Conservation (phyloP, 1,284 basidiomycete genomes). For the Trichosporon sp. region DNA sequence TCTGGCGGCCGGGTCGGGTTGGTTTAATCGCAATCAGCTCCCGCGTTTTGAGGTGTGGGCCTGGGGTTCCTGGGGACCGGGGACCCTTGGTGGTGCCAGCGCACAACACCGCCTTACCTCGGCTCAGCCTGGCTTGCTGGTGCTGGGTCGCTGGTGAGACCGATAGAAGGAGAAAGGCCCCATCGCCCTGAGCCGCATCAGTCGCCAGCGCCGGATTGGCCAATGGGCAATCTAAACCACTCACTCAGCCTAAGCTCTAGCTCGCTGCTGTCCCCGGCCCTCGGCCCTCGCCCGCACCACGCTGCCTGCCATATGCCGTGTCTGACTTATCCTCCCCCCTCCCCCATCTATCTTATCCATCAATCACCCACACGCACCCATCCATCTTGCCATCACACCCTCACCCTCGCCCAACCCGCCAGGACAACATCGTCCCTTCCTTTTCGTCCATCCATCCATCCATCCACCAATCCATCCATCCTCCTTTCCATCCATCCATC, state of each 20-base stretch:
- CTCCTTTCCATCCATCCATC: slow-evolving; percentile 5
- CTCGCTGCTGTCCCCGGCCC: not conserved
- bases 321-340: not conserved
- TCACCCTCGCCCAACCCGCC: not conserved
- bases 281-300: not conserved
- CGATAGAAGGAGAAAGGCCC: slow-evolving; percentile 2
- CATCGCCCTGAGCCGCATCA: slow-evolving; percentile 1
- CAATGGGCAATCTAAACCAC: slow-evolving; percentile 2
- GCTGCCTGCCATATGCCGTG: not conserved
- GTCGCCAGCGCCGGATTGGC: not conserved
- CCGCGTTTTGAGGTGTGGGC: not conserved
- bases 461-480: not conserved
- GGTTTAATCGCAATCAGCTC: not conserved
- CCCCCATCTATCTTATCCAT: not conserved
- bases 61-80: not conserved
- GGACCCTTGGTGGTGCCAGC: not conserved
- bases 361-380: not conserved
- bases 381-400: not conserved
- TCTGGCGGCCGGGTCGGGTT: not conserved
- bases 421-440: slow-evolving; percentile 8
- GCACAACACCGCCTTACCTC: not conserved
- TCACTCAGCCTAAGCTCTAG: not conserved
- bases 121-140: not conserved
- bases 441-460: slow-evolving; percentile 4
- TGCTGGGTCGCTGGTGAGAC: not conserved